These are phyloP conservation scores for Periconia digitata DNA, from an alignment of 2,329 filamentous ascomycete genomes.

Conservation along the genomic window DNA sequence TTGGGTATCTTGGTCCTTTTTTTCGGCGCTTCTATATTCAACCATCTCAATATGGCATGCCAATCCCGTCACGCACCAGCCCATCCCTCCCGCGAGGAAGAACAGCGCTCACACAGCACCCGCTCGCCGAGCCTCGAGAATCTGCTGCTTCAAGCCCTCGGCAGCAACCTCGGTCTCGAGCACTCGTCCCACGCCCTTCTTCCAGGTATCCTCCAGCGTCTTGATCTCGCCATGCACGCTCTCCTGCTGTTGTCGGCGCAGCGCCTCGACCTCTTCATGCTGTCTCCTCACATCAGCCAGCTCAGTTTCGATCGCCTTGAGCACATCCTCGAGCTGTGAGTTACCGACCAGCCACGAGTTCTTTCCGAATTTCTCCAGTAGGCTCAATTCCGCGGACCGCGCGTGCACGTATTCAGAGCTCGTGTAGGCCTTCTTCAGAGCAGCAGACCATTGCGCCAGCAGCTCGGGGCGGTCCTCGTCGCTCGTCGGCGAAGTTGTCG, in stretches of 20 bases:
- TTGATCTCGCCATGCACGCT: slow-evolving; percentile 71
- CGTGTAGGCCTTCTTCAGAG: slow-evolving; percentile 59
- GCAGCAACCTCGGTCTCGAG: slow-evolving; percentile 86
- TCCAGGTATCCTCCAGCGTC: slow-evolving; percentile 77
- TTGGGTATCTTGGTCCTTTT: no score
- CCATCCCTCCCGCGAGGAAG: no score
- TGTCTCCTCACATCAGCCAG: slow-evolving; percentile 67
- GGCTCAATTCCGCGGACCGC: slow-evolving; percentile 62
- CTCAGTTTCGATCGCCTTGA: slow-evolving; percentile 72
- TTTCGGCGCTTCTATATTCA: no score
- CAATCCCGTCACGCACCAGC: no score
- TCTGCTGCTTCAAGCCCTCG: slow-evolving; percentile 60
- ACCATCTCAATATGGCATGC: no score
- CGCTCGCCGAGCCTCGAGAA: slow-evolving; percentile 37
- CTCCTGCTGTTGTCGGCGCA: slow-evolving; percentile 70
- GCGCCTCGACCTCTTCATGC: slow-evolving; percentile 72
- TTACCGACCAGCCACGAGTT: slow-evolving; percentile 92
- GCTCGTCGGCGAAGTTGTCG: slow-evolving; percentile 39
- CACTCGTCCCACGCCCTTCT: slow-evolving; percentile 72
- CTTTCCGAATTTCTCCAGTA: slow-evolving; percentile 81
- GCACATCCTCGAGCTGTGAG: slow-evolving; percentile 71
- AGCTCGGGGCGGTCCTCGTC: slow-evolving; percentile 42
- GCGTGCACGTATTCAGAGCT: slow-evolving; percentile 60
- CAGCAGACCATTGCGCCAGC: slow-evolving; percentile 52
- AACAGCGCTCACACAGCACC: slow-evolving; percentile 34